A percentile compares a stretch with the other conserved stretches of the same genome.
Evolutionary conservation across 75 land plant species (phyloP).

Genomic region (Pinus albicaulis): DNA sequence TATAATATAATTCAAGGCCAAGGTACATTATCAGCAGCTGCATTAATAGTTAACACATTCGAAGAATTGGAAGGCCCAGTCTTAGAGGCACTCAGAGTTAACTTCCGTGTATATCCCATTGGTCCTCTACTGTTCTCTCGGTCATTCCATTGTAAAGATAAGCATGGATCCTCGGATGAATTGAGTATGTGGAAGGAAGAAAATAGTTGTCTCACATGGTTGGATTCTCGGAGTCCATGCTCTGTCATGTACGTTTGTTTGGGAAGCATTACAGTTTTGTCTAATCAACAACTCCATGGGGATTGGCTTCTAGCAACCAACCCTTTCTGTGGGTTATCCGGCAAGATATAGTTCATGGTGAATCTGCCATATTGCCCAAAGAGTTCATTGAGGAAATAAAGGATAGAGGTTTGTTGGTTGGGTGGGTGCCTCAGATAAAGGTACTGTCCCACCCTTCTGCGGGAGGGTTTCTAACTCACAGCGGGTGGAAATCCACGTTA

Average conservation of each 20-base stretch:
- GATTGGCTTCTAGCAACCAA: neutral
- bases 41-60: conserved; percentile 11
- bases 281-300: conserved; percentile 18
- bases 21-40: neutral
- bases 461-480: conserved; percentile 66
- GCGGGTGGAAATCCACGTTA: conserved; percentile 81
- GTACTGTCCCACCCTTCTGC: conserved; percentile 56
- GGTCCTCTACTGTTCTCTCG: conserved; percentile 10
- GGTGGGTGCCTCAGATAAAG: conserved; percentile 71
- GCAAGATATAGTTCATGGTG: neutral
- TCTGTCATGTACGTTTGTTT: conserved; percentile 43
- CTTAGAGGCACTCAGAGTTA: neutral
- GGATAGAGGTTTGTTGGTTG: conserved; percentile 38
- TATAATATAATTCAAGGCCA: neutral
- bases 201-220: conserved; percentile 30
- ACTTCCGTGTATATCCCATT: neutral
- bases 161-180: conserved; percentile 4
- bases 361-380: conserved; percentile 13
- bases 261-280: conserved; percentile 18
- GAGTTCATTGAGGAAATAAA: conserved; percentile 17
- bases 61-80: conserved; percentile 16
- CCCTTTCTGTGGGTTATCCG: conserved; percentile 47
- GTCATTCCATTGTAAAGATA: neutral
- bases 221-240: conserved; percentile 19
- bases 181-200: conserved; percentile 3